phyloP scores from a whole-genome alignment of 345 rosid species.

The Eucalyptus lansdowneana region DNA sequence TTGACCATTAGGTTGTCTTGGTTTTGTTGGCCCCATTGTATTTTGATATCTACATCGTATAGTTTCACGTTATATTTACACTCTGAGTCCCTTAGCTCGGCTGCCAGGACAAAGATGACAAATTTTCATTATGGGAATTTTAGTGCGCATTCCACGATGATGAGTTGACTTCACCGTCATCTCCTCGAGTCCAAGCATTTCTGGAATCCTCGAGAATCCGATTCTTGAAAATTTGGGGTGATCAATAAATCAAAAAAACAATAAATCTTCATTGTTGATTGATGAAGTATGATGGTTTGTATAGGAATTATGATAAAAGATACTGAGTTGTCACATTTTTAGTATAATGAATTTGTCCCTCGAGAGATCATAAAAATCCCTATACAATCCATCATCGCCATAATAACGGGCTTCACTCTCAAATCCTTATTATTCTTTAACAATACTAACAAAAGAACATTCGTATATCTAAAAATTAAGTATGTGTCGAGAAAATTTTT shows the following conservation, averaged over 20 bases:
- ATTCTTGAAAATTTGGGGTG: neutral
- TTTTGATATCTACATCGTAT: neutral
- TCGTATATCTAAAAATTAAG: neutral
- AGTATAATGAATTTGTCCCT: fast-evolving
- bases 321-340: fast-evolving
- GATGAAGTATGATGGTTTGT: neutral
- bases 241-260: neutral
- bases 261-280: neutral
- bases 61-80: neutral
- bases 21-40: neutral
- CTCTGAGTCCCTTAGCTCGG: neutral
- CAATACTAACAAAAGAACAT: neutral
- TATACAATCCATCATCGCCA: fast-evolving
- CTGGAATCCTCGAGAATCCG: neutral
- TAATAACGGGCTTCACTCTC: neutral
- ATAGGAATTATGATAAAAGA: neutral
- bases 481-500: no score
- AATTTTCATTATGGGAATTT: neutral
- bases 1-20: neutral
- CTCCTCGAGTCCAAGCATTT: neutral
- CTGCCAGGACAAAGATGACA: neutral
- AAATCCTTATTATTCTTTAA: neutral
- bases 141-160: neutral
- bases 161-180: neutral
- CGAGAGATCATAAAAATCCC: neutral